phyloP scores from a whole-genome alignment of 768 basidiomycete species.

The Leccinum boreale region DNA sequence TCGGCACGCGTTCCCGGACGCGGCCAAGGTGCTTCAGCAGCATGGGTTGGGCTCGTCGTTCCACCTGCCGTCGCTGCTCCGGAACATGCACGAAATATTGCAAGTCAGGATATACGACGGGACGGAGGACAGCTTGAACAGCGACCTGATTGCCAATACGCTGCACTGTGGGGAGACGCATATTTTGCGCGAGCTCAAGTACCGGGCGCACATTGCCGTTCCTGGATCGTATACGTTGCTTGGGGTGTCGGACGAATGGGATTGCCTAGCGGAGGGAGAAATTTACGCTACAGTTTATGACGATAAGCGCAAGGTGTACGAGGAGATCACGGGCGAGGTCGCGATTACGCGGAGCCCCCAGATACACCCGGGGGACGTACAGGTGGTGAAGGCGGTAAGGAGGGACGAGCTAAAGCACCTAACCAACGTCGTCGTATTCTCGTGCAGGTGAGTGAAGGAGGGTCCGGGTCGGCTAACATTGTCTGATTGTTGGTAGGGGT shows the following conservation, averaged over 20 bases:
- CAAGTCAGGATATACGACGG: constrained; percentile 23
- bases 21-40: constrained; percentile 38
- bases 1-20: constrained; percentile 31
- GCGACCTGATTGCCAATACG: constrained; percentile 36
- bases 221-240: constrained; percentile 49
- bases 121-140: constrained; percentile 18
- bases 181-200: constrained; percentile 50
- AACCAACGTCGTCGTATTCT: constrained; percentile 48
- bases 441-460: constrained; percentile 36
- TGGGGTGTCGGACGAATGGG: constrained; percentile 51
- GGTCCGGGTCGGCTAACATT: constrained; percentile 2
- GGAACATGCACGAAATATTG: constrained; percentile 34
- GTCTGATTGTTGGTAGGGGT: constrained; percentile 30
- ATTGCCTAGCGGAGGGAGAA: constrained; percentile 43
- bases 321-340: constrained; percentile 35
- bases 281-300: constrained; percentile 44
- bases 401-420: constrained; percentile 37
- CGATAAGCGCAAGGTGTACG: constrained; percentile 24
- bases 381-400: constrained; percentile 41
- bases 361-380: constrained; percentile 50
- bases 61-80: constrained; percentile 41
- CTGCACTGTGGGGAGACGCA: constrained; percentile 42
- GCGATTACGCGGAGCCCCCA: constrained; percentile 51
- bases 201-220: constrained; percentile 47
- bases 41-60: constrained; percentile 47